These are phyloP conservation scores for Pythium folliculosum DNA, from an alignment of 352 stramenopile genomes.

Conservation along the genomic window DNA sequence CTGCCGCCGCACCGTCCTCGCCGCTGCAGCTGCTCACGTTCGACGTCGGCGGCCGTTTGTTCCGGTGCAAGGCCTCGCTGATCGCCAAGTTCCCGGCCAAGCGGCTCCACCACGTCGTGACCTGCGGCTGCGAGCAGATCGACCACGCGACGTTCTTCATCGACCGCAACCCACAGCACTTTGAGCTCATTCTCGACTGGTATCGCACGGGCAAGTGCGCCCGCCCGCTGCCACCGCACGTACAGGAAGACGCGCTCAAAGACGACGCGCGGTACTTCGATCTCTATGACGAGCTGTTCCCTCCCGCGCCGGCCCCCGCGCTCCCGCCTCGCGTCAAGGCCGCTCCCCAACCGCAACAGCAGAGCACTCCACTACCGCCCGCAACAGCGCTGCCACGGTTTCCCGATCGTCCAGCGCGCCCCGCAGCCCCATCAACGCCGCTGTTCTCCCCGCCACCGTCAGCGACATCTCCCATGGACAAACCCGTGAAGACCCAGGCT, in stretches of 20 bases:
- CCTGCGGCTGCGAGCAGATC: constrained; percentile 54
- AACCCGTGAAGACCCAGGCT: constrained; percentile 8
- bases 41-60: constrained; percentile 69
- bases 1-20: background rate
- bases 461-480: constrained; percentile 7
- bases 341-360: background rate
- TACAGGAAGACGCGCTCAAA: constrained; percentile 50
- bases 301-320: background rate
- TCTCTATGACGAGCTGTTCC: constrained; percentile 61
- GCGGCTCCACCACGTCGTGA: constrained; percentile 59
- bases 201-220: constrained; percentile 60
- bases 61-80: constrained; percentile 66
- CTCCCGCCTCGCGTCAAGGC: background rate
- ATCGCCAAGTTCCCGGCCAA: constrained; percentile 64
- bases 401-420: constrained; percentile 9
- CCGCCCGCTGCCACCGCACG: constrained; percentile 33
- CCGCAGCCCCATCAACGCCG: background rate
- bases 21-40: constrained; percentile 41
- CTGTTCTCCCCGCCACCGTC: background rate
- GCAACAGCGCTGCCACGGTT: constrained; percentile 11
- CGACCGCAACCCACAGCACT: constrained; percentile 70
- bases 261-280: constrained; percentile 74
- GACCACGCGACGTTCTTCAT: constrained; percentile 59
- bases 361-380: background rate
- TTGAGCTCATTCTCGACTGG: constrained; percentile 76